Base-by-base conservation (phyloP, 2,329 filamentous ascomycete genomes). In the Huntiella omanensis region DNA sequence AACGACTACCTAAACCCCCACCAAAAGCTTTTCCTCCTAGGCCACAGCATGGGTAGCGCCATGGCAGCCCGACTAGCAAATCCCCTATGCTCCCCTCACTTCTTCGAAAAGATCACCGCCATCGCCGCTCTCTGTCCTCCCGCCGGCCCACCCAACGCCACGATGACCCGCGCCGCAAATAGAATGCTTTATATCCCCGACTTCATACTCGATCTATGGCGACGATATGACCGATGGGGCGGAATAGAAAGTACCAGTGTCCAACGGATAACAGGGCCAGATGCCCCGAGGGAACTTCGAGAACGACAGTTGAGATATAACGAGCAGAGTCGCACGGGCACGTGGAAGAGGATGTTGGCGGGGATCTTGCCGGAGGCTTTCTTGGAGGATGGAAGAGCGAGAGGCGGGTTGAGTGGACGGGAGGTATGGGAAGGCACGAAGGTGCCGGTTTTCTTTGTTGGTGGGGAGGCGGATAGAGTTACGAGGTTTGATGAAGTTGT, bases 11-110 rank as follows among this genome's bases (percentile, higher is more conserved):
- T 80, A 36, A 76, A 73, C 33, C 64, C 68, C 13, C 67, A 65
- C 1, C 86, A 94, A 59, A 73, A 76, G 3, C 71, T 94, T 11
- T 71, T 95, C 15, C 60, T 95, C 28, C 74, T 96, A 49, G 85
- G 80, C 1, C 91, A 98, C 57, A 94, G 85, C 58, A 81, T 95
- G 74, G 91, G 91, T 5, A 86, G 82, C 49, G 82, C 82, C 3
- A 65, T 95, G 15, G 75, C 80, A 4, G 78, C 83, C 19, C 64
- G 80, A 12, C 65, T 96, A 44, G 79, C 84, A 7, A 65, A 60
- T 54, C 57, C 51, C 2, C 13, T 17, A 2, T 12, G 36, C 4
- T 37, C 43, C 43, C 61, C 69, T 1, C 64, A 76, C 49, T 64
- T 60, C 16, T 65, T 66, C 19, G 58, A 64, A 1, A 33, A 19